These are phyloP conservation scores for Ophiostoma novo-ulmi DNA, from an alignment of 2,329 filamentous ascomycete species.

Conservation along the genomic window DNA sequence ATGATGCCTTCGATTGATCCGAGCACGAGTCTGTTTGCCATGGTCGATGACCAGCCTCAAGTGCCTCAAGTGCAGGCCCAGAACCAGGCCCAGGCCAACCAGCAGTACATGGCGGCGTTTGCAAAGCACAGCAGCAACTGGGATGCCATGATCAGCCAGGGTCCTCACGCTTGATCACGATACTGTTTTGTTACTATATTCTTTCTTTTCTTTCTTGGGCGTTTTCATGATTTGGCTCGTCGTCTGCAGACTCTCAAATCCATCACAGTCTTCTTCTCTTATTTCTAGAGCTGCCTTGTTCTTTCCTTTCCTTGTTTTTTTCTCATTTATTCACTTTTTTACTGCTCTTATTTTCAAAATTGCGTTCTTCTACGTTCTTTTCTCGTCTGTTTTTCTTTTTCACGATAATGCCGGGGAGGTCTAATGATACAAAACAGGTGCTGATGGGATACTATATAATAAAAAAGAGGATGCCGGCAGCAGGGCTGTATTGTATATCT, in stretches of 20 bases:
- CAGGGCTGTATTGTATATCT: slow-evolving; percentile 8
- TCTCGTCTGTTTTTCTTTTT: neutral
- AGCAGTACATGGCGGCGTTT: slow-evolving; percentile 9
- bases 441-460: neutral
- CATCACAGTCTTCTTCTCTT: neutral
- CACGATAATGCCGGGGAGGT: neutral
- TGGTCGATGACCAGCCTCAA: neutral
- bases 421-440: slow-evolving; percentile 13
- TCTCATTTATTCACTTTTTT: neutral
- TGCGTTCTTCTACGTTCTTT: neutral
- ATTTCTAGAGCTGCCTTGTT: neutral
- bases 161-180: neutral
- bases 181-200: neutral
- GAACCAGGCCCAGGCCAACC: neutral
- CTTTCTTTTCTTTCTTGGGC: neutral
- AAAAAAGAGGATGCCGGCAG: slow-evolving; percentile 5
- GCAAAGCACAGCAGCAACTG: slow-evolving; percentile 10
- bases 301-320: neutral
- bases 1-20: neutral
- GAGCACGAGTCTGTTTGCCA: slow-evolving; percentile 9
- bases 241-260: neutral
- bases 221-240: neutral
- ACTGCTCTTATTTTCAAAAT: neutral
- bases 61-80: neutral
- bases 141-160: slow-evolving; percentile 11